Conservation (phyloP, 306 rosid genomes). For the Cucumis melo region DNA sequence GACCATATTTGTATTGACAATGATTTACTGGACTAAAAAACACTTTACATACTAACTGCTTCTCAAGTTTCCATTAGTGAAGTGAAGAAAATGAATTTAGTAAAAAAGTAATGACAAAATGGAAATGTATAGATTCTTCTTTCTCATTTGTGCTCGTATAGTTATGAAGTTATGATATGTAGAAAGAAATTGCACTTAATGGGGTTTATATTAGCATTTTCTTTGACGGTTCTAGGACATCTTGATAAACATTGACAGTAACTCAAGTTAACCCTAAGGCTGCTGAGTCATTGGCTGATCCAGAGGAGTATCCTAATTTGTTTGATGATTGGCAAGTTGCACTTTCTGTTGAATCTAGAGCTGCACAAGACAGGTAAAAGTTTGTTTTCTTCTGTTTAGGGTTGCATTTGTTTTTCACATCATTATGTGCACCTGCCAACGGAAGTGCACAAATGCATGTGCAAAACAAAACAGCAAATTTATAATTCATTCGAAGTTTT, state of each 20-base stretch:
- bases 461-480: background rate
- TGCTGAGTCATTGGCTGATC: slow-evolving; percentile 95
- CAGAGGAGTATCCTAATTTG: slow-evolving; percentile 90
- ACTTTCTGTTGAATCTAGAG: slow-evolving; percentile 76
- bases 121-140: too few relatives aligned
- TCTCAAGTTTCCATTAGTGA: too few relatives aligned
- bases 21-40: too few relatives aligned
- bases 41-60: too few relatives aligned
- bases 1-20: too few relatives aligned
- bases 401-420: background rate
- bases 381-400: too few relatives aligned
- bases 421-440: background rate
- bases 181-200: too few relatives aligned
- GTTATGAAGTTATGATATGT: too few relatives aligned
- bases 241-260: slow-evolving; percentile 7
- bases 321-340: slow-evolving; percentile 98
- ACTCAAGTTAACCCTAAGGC: slow-evolving; percentile 85
- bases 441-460: background rate
- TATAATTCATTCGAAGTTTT: background rate
- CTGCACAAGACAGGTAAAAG: slow-evolving; percentile 35
- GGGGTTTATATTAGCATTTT: too few relatives aligned
- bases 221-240: background rate
- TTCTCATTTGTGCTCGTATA: too few relatives aligned
- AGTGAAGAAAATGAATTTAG: too few relatives aligned
- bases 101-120: too few relatives aligned